These are phyloP conservation scores for Anisogramma anomala DNA, from an alignment of 2,329 filamentous ascomycete genomes.

Conservation along the genomic window DNA sequence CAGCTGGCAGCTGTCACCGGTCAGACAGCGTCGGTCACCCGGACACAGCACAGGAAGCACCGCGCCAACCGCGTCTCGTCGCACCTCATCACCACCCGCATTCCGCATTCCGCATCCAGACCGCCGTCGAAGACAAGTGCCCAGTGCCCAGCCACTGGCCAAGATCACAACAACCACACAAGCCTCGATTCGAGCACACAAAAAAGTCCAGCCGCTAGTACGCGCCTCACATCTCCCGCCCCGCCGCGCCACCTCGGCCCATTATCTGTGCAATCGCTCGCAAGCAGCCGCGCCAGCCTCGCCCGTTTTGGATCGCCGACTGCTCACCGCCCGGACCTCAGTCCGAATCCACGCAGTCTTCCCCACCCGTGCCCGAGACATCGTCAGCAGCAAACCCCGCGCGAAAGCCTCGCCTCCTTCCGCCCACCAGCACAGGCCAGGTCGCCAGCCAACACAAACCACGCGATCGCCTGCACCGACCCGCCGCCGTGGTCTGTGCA, in stretches of 20 bases:
- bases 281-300: slow-evolving; percentile 7
- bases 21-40: neutral
- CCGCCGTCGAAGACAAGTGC: neutral
- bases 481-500: slow-evolving; percentile 8
- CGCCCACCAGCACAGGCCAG: neutral
- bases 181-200: too few relatives aligned
- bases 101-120: neutral
- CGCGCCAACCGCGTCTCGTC: neutral
- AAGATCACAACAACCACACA: too few relatives aligned
- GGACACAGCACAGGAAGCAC: neutral
- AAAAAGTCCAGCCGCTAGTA: too few relatives aligned
- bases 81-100: neutral
- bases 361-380: slow-evolving; percentile 11
- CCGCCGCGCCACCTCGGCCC: neutral
- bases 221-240: too few relatives aligned
- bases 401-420: neutral
- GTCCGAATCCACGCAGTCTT: too few relatives aligned
- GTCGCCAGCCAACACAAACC: neutral
- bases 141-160: too few relatives aligned
- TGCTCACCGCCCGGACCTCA: too few relatives aligned
- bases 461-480: slow-evolving; percentile 1
- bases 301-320: neutral
- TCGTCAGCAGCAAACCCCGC: neutral
- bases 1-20: too few relatives aligned
- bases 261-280: slow-evolving; percentile 8